Conservation (phyloP, 345 rosid genomes). For the Angophora floribunda region DNA sequence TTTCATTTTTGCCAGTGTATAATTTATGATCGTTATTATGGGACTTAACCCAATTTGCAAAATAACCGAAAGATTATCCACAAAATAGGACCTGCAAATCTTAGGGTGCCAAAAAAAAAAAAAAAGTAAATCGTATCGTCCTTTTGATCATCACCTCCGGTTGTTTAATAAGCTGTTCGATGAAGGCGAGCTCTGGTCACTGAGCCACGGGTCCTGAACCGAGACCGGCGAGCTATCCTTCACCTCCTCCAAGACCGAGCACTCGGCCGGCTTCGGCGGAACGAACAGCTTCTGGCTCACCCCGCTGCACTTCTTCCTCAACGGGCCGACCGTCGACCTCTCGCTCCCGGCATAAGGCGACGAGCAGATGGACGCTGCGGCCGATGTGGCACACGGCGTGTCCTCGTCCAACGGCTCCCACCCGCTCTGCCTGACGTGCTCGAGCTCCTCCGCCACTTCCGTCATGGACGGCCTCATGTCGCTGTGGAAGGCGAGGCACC, state of each 20-base stretch:
- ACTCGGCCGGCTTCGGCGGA: slow-evolving; percentile 24
- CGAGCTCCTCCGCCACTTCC: slow-evolving; percentile 90
- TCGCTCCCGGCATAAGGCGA: slow-evolving; percentile 43
- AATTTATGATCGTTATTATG: neutral
- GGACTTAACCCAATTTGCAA: neutral
- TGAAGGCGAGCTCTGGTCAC: slow-evolving; percentile 88
- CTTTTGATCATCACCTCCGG: slow-evolving; percentile 13
- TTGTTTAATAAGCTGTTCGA: slow-evolving; percentile 67
- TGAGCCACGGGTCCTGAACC: slow-evolving; percentile 83
- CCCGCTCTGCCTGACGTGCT: slow-evolving; percentile 48
- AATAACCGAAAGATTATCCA: neutral
- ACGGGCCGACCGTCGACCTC: slow-evolving; percentile 16
- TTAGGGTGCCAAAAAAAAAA: neutral
- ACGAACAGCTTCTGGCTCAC: slow-evolving; percentile 40
- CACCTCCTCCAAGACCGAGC: slow-evolving; percentile 30
- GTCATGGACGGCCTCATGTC: slow-evolving; percentile 94
- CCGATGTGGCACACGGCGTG: slow-evolving; percentile 31
- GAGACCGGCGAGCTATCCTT: slow-evolving; percentile 73
- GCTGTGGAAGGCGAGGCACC: slow-evolving; percentile 86
- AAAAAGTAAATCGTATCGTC: neutral
- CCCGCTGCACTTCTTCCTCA: slow-evolving; percentile 5
- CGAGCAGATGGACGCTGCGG: slow-evolving; percentile 32
- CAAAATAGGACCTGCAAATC: neutral
- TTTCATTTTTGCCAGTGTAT: neutral
- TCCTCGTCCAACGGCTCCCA: slow-evolving; percentile 51